These are phyloP conservation scores for Fusarium gaditjirri DNA, from an alignment of 2,329 filamentous ascomycete genomes.

Conservation along the genomic window DNA sequence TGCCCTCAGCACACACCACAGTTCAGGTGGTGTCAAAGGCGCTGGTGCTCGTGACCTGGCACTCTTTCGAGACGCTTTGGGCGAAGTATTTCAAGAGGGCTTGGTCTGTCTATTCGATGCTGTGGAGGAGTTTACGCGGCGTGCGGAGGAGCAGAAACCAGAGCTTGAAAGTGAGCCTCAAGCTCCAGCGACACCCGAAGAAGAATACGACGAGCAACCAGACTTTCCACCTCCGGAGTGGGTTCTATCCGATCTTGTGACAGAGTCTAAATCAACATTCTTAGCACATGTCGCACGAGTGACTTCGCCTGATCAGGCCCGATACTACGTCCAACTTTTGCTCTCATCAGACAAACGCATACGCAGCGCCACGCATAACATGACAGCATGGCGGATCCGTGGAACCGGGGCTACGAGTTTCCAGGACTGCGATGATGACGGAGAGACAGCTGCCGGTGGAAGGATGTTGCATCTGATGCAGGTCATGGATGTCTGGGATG, in stretches of 20 bases:
- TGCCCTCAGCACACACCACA: constrained; percentile 83
- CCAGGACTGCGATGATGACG: constrained; percentile 96
- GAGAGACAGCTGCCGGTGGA: constrained; percentile 90
- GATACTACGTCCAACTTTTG: constrained; percentile 76
- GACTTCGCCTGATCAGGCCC: constrained; percentile 75
- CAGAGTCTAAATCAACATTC: constrained; percentile 90
- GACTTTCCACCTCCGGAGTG: constrained; percentile 60
- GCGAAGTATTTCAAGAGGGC: constrained; percentile 75
- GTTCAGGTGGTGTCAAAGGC: constrained; percentile 77
- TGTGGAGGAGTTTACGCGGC: constrained; percentile 75
- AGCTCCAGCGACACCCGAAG: constrained; percentile 22
- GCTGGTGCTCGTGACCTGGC: constrained; percentile 77
- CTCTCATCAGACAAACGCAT: constrained; percentile 85
- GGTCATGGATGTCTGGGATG: constrained; percentile 92
- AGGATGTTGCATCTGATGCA: constrained; percentile 91
- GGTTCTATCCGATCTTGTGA: constrained; percentile 77
- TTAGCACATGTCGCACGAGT: constrained; percentile 80
- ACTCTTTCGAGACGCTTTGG: constrained; percentile 73
- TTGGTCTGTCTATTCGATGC: constrained; percentile 90
- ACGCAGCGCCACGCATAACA: constrained; percentile 92
- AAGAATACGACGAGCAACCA: constrained; percentile 22
- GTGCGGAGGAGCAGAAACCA: constrained; percentile 50
- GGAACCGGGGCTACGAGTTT: constrained; percentile 65
- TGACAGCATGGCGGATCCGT: constrained; percentile 90
- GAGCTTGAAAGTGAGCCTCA: constrained; percentile 42